A percentile compares a stretch with the other conserved stretches of the same genome.
phyloP scores from a whole-genome alignment of 345 rosid genomes.

The Xanthoceras sorbifolium region DNA sequence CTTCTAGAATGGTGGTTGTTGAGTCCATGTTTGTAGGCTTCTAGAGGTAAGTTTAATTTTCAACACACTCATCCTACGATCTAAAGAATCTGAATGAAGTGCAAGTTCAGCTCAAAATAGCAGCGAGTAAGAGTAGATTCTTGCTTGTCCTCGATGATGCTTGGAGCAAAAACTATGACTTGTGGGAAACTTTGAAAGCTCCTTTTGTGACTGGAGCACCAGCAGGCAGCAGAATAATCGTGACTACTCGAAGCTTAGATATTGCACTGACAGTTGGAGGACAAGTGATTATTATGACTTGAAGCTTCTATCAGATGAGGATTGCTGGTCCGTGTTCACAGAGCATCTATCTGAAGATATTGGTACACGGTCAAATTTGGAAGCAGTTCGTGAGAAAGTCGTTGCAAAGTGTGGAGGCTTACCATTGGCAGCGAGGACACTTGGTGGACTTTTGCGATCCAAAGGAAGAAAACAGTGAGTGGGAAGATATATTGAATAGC shows the following conservation, averaged over 20 bases:
- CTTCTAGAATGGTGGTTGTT: too few species aligned
- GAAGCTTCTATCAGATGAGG: not conserved
- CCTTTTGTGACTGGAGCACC: not conserved
- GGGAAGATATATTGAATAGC: not conserved
- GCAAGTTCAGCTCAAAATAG: not conserved
- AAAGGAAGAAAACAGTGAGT: not conserved
- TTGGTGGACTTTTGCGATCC: not conserved
- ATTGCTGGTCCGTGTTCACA: not conserved
- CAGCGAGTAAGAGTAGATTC: not conserved
- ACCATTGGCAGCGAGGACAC: not conserved
- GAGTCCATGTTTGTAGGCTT: too few species aligned
- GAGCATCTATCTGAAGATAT: not conserved
- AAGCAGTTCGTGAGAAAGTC: not conserved
- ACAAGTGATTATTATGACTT: not conserved
- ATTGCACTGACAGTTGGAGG: not conserved
- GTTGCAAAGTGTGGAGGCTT: not conserved
- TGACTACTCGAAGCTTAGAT: not conserved
- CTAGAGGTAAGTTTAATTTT: too few species aligned
- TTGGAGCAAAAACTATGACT: not conserved
- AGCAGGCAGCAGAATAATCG: not conserved
- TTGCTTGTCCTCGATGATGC: not conserved
- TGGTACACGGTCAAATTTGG: not conserved
- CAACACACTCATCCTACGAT: not conserved
- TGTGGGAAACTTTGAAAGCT: not conserved
- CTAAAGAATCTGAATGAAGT: not conserved